Percentiles rank a stretch among this genome's conserved stretches.
phyloP scores from a whole-genome alignment of 2,329 filamentous ascomycete species.

The Lachnellula occidentalis region DNA sequence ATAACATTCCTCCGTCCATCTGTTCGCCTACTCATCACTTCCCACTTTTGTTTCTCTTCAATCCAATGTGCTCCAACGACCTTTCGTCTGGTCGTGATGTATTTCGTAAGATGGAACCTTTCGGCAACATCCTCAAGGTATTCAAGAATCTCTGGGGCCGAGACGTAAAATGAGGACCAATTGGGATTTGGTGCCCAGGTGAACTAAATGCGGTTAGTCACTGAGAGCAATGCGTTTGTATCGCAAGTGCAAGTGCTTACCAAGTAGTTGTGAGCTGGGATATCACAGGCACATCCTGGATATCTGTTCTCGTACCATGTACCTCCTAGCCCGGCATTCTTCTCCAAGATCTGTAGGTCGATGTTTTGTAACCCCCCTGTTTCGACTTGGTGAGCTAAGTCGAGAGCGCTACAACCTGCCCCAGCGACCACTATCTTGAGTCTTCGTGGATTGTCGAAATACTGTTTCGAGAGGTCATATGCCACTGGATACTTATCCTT shows the following conservation, averaged over 20 bases:
- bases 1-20: no score
- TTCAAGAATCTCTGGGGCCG: conserved; percentile 11
- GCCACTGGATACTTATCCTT: no score
- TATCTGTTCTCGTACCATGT: conserved; percentile 18
- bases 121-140: conserved; percentile 13
- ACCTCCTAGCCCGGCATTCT: conserved; percentile 1
- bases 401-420: no score
- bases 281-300: conserved; percentile 16
- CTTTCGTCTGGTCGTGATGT: conserved; percentile 4
- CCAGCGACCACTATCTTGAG: no score
- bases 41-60: conserved; percentile 6
- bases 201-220: background rate
- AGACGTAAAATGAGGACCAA: conserved; percentile 15
- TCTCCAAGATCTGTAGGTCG: background rate
- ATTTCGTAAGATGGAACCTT: conserved; percentile 6
- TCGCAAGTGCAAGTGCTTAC: no score
- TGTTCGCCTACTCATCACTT: conserved; percentile 6
- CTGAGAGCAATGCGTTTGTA: no score
- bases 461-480: no score
- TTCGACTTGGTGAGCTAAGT: no score
- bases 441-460: no score
- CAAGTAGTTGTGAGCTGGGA: conserved; percentile 12
- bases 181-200: conserved; percentile 10
- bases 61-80: conserved; percentile 7
- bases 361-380: no score